Evolutionary conservation across 2,329 filamentous ascomycete genomes (phyloP).

Genomic region (Xylaria sp.): DNA sequence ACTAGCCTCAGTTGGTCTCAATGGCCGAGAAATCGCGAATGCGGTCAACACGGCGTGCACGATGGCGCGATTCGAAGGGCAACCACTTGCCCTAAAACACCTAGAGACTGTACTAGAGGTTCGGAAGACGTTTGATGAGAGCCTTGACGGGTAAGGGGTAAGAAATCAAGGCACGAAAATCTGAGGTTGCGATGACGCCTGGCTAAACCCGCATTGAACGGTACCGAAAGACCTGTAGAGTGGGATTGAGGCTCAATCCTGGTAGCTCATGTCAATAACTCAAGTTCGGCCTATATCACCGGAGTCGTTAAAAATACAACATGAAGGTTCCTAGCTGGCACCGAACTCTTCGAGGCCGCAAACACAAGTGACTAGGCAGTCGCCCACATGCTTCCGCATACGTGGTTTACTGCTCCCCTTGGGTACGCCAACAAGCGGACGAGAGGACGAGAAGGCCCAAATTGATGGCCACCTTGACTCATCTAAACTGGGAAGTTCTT

Average conservation of each 20-base stretch:
- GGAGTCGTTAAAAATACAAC: background rate
- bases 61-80: slow-evolving; percentile 34
- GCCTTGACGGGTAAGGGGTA: slow-evolving; percentile 14
- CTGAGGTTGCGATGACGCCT: background rate
- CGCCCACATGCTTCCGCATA: slow-evolving; percentile 40
- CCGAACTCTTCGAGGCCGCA: slow-evolving; percentile 39
- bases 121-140: slow-evolving; percentile 33
- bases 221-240: too few relatives aligned
- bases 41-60: slow-evolving; percentile 37
- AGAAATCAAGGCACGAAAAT: background rate
- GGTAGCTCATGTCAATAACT: background rate
- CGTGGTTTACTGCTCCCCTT: slow-evolving; percentile 30
- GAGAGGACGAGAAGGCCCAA: slow-evolving; percentile 40
- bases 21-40: slow-evolving; percentile 39
- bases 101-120: slow-evolving; percentile 39
- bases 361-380: slow-evolving; percentile 37
- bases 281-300: background rate
- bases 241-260: too few relatives aligned
- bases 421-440: slow-evolving; percentile 39
- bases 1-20: slow-evolving; percentile 27
- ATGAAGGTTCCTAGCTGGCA: background rate
- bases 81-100: slow-evolving; percentile 31
- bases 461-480: slow-evolving; percentile 40
- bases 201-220: background rate
- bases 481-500: slow-evolving; percentile 32